Conservation (phyloP, 2,329 filamentous ascomycete species). For the Trichoderma sp. region DNA sequence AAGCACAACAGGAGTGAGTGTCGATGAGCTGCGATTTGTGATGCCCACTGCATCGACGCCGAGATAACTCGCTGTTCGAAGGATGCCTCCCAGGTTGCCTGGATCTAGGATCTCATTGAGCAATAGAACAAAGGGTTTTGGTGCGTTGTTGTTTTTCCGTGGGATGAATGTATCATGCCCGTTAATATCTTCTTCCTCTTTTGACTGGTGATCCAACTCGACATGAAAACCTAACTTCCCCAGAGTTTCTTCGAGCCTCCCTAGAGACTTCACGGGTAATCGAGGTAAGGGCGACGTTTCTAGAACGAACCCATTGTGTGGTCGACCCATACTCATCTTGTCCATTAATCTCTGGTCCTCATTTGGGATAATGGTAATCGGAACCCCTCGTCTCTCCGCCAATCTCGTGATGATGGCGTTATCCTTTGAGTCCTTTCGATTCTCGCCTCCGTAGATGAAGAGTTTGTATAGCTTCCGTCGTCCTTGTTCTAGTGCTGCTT, state of each 20-base stretch:
- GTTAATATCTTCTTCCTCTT: slow-evolving; percentile 73
- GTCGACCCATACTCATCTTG: slow-evolving; percentile 76
- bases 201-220: slow-evolving; percentile 63
- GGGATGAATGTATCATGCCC: slow-evolving; percentile 56
- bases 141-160: slow-evolving; percentile 33
- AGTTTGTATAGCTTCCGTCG: slow-evolving; percentile 78
- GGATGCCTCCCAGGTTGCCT: slow-evolving; percentile 84
- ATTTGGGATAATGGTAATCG: slow-evolving; percentile 57
- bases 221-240: slow-evolving; percentile 55
- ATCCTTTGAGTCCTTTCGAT: slow-evolving; percentile 49
- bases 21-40: slow-evolving; percentile 69
- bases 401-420: slow-evolving; percentile 46
- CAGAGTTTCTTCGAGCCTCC: slow-evolving; percentile 44
- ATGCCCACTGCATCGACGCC: slow-evolving; percentile 81
- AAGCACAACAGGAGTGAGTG: slow-evolving; percentile 71
- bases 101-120: slow-evolving; percentile 79
- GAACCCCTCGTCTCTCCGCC: slow-evolving; percentile 50
- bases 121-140: slow-evolving; percentile 68
- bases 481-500: slow-evolving; percentile 67
- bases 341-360: slow-evolving; percentile 69
- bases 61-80: slow-evolving; percentile 87
- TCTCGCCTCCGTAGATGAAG: slow-evolving; percentile 67
- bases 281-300: slow-evolving; percentile 82
- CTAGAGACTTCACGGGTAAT: slow-evolving; percentile 61
- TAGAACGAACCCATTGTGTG: slow-evolving; percentile 86